Base-by-base conservation (phyloP, 2,329 filamentous ascomycete species). In the Aphanocladium album region DNA sequence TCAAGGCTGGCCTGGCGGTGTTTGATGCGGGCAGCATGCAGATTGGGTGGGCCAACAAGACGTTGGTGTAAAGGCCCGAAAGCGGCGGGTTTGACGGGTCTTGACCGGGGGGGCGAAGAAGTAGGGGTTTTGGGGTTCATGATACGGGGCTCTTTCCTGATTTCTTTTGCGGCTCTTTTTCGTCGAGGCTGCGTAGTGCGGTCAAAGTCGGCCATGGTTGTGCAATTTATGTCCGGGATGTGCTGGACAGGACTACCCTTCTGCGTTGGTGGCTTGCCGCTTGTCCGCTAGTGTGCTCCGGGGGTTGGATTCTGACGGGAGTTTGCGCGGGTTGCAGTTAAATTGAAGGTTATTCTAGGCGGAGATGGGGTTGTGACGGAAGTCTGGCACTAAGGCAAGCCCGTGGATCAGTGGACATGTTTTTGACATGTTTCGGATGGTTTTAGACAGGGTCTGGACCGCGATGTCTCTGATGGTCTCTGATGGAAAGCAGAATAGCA, bases 41-140 rank as follows among this genome's bases (percentile, higher is more conserved):
- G 17, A 23, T 61, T 6, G 52, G 59, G 19, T 61, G 59, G 59
- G 59, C 59, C 17, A 61, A 61, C 39, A 61, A 61, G 59, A 61
- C 59, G 37, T 17, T 61, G 51, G 45, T 25, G 9, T 39, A 16
- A 37, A 7, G 11, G 25, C 33, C 21, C 9, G 27, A 46, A n/a
- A 35, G 6, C 12, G 5, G 47, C 16, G 12, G 39, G 8, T n/a
- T 17, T 23, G 37, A 30, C n/a, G 3, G 51, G 19, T 51, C 49
- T 35, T 12, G 33, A 12, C 6, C 49, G 49, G 49, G 30, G 16
- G 6, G 19, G 8, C 7, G 17, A n/a, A n/a, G n/a, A n/a, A n/a
- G n/a, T n/a, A n/a, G n/a, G 50, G 2, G 39, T 41, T 25, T n/a
- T 41, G 8, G 49, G 14, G 50, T 25, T 53, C 16, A 39, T 14